Conservation (phyloP, 2,329 filamentous ascomycete genomes). For the Venturia carpophila region DNA sequence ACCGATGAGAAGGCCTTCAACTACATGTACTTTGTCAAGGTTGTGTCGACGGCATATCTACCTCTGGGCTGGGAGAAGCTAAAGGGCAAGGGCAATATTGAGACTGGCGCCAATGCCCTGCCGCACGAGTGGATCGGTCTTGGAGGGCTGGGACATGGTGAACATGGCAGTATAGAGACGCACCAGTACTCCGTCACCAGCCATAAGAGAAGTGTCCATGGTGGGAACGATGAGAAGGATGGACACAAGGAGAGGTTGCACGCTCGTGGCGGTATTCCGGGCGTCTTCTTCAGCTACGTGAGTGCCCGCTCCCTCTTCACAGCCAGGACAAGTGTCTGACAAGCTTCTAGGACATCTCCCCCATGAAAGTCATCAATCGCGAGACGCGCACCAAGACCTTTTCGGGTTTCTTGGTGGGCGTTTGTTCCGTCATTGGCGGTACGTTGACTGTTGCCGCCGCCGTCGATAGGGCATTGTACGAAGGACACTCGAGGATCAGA, state of each 20-base stretch:
- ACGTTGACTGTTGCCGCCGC: constrained; percentile 94
- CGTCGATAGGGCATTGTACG: constrained; percentile 82
- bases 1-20: constrained; percentile 82
- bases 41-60: constrained; percentile 90
- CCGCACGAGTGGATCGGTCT: constrained; percentile 52
- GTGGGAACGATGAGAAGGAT: constrained; percentile 76
- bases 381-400: constrained; percentile 86
- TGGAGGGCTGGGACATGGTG: constrained; percentile 58
- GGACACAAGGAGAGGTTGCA: constrained; percentile 90
- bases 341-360: constrained; percentile 75
- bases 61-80: constrained; percentile 74
- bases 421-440: constrained; percentile 90
- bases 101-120: constrained; percentile 28
- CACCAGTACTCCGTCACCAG: constrained; percentile 98
- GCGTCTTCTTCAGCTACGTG: constrained; percentile 97
- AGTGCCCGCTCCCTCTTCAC: constrained; percentile 34
- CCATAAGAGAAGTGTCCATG: constrained; percentile 79
- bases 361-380: constrained; percentile 98
- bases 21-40: constrained; percentile 99
- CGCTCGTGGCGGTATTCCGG: constrained; percentile 83
- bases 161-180: constrained; percentile 81
- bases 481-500: constrained; percentile 75
- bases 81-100: constrained; percentile 23
- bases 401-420: constrained; percentile 81
- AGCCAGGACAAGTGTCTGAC: background rate